Conservation (phyloP, 371 early-diverging fungal genomes). For the Capniomyces stellatus region DNA sequence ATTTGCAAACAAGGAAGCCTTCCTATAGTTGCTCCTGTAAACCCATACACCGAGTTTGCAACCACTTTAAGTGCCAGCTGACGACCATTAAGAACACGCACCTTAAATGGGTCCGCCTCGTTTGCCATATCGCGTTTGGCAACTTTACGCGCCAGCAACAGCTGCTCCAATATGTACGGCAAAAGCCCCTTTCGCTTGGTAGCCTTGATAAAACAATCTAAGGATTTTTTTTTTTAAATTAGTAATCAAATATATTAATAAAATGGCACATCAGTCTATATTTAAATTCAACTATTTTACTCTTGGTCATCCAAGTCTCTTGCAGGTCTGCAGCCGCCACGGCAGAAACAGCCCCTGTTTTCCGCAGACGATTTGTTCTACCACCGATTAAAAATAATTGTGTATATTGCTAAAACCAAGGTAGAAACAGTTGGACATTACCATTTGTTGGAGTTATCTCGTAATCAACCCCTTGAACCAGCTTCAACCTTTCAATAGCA, state of each 20-base stretch:
- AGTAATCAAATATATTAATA: too few relatives aligned
- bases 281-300: too few relatives aligned
- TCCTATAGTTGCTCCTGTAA: constrained; percentile 97
- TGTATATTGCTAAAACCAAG: too few relatives aligned
- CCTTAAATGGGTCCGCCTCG: constrained; percentile 83
- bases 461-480: constrained; percentile 68
- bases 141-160: constrained; percentile 88
- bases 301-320: too few relatives aligned
- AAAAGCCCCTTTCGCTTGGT: constrained; percentile 71
- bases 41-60: constrained; percentile 99
- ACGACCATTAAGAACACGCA: constrained; percentile 90
- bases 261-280: too few relatives aligned
- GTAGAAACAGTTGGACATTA: too few relatives aligned
- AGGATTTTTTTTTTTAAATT: too few relatives aligned
- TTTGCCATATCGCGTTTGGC: constrained; percentile 90
- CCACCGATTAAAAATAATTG: too few relatives aligned
- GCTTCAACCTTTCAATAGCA: constrained; percentile 35
- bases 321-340: too few relatives aligned
- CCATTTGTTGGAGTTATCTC: constrained; percentile 75
- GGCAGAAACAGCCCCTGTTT: too few relatives aligned
- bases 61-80: constrained; percentile 97
- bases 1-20: constrained; percentile 96
- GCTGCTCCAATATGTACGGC: constrained; percentile 83
- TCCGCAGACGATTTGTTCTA: too few relatives aligned
- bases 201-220: constrained; percentile 71